phyloP scores from a whole-genome alignment of 164 flowering plant genomes.

The Umbilicus rupestris region DNA sequence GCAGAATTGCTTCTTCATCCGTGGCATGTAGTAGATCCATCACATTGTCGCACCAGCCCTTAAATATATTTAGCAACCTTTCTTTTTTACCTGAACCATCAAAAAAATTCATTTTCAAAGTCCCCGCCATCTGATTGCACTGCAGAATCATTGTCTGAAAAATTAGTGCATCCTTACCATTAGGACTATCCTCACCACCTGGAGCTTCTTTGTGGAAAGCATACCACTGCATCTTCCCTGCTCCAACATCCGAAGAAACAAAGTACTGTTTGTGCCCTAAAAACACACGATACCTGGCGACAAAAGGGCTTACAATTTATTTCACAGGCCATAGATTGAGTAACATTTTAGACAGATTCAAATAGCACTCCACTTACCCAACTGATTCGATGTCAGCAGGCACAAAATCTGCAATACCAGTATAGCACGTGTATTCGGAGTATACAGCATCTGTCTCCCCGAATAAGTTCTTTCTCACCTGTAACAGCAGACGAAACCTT shows the following conservation, averaged over 20 bases:
- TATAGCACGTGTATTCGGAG: constrained; percentile 29
- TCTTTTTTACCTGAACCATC: constrained; percentile 19
- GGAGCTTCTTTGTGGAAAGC: constrained; percentile 28
- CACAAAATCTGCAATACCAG: constrained; percentile 23
- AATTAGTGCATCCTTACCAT: constrained; percentile 13
- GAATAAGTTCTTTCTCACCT: constrained; percentile 26
- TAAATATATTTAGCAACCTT: constrained; percentile 22
- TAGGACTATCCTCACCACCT: constrained; percentile 16
- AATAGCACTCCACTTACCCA: constrained; percentile 24
- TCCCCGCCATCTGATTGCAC: not conserved
- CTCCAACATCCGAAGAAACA: constrained; percentile 32
- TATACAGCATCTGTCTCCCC: constrained; percentile 22
- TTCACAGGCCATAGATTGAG: not conserved
- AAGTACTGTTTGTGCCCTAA: constrained; percentile 28
- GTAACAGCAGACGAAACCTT: not conserved
- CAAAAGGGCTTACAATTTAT: not conserved
- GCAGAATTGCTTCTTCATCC: constrained; percentile 18
- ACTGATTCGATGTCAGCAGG: constrained; percentile 25
- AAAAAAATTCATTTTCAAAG: not conserved
- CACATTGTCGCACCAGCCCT: constrained; percentile 26
- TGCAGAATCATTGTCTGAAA: not conserved
- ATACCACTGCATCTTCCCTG: constrained; percentile 39
- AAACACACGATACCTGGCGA: constrained; percentile 32
- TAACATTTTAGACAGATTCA: not conserved
- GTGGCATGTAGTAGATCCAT: constrained; percentile 19